Base-by-base conservation (phyloP, 352 stramenopile genomes). In the Phytophthora cajani region DNA sequence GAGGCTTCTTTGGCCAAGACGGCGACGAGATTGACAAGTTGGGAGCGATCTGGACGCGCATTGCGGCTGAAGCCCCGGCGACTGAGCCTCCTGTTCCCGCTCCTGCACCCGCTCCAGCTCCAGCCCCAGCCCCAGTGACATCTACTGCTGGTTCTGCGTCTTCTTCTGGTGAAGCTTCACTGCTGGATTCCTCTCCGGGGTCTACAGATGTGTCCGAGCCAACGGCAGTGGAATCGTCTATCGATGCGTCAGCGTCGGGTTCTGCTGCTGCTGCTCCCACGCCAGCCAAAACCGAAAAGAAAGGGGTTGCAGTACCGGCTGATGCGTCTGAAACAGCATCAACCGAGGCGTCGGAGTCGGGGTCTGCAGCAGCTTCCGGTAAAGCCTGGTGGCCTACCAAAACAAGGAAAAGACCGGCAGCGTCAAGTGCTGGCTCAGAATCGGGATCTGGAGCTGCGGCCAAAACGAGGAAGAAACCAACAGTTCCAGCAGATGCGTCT, bases 31-130 rank as follows among this genome's bases (percentile, higher is more conserved):
- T 78, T 30, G 61, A 78, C 46, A 63, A 54, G 36, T 53, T 78
- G 30, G 71, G 71, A 5, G 71, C 57, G 1, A 69, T 76, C 62
- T 76, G 69, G 69, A 66, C 69, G 17, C 53, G 69, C 2, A 73
- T 70, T 57, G 58, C 54, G 5, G 58, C 58, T 1, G 62, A 71
- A 33, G 57, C 67, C 7, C 61, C 55, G 8, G 66, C 50, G 7
- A 59, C 30, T 6, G 30, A 33, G 30, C 54, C 46, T 52, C 47
- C 55, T 17, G 50, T 38, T 8, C n/a, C 51, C 25, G 51, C 44
- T 25, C 17, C 42, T 3, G 40, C 40, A 2, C 30, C 30, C 1
- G 30, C 30, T 30, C 27, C 27, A 30, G 27, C 3, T 5, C 27
- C 27, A 7, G 27, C 27, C 27, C 27, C 27, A 30, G 27, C 5